Evolutionary conservation across 768 basidiomycete genomes (phyloP), one percentile per base, ranked within the genome.

Genomic region (Suillus placidus): DNA sequence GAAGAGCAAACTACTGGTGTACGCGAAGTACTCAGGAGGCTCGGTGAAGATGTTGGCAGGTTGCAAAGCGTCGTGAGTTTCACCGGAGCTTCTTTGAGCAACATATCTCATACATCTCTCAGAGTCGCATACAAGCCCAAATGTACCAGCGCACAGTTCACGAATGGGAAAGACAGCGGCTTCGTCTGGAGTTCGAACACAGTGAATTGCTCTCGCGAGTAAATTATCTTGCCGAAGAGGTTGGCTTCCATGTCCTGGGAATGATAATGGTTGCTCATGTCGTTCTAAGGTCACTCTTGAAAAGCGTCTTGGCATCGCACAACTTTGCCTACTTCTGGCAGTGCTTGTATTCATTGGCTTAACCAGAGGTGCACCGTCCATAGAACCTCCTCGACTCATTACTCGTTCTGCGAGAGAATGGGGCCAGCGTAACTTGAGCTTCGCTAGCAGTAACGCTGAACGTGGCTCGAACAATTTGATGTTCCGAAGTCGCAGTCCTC

Each of bases 321-420:
- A 99, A 71, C 83, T 98, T 0, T 88, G 91, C 73, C 83, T 96
- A 7, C 82, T 97, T 6, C 82, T 97, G 4, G 86, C 90, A 0
- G 90, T 97, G 12, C 84, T 97, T 23, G 81, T 95, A 14, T 95
- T 97, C 74, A 91, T 97, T 78, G 87, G 90, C 20, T 82, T 97
- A 61, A 95, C 94, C 5, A 86, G 94, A 6, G 93, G 93, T 38
- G 72, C 75, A 20, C 69, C 76, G 6, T 56, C 68, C 42, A 8
- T 91, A 87, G 63, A 70, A 30, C 66, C 69, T 18, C 64, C 67
- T 60, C 63, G 63, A 45, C 51, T 61, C 10, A 34, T 30, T 0
- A 70, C 67, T 62, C 67, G 65, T 13, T 78, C 82, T 0, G 72
- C 83, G 69, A 80, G 82, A 57, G 84, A 84, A 64, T 89, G 87